Evolutionary conservation across 2,329 filamentous ascomycete genomes (phyloP).

Genomic region (Alternaria atra): DNA sequence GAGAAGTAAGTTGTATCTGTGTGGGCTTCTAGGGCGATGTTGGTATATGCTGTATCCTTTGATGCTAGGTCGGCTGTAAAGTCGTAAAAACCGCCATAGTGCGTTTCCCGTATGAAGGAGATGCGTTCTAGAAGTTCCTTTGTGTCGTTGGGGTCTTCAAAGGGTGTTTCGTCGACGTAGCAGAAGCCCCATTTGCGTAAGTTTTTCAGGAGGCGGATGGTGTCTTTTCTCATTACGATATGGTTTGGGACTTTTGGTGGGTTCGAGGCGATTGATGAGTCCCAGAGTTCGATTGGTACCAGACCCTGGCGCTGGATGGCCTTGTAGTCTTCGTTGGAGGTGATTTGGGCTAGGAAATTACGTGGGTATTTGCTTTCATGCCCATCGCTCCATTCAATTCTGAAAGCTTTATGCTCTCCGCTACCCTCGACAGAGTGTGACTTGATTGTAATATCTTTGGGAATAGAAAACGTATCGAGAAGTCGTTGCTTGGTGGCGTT

Average conservation of each 20-base stretch:
- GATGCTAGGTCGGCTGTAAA: slow-evolving; percentile 88
- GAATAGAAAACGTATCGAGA: slow-evolving; percentile 70
- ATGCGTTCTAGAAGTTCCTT: slow-evolving; percentile 80
- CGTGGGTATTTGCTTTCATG: slow-evolving; percentile 75
- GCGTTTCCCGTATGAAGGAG: slow-evolving; percentile 85
- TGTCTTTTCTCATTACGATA: slow-evolving; percentile 32
- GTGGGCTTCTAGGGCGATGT: slow-evolving; percentile 80
- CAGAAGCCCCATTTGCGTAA: slow-evolving; percentile 78
- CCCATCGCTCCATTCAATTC: slow-evolving; percentile 59
- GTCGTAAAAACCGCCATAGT: slow-evolving; percentile 88
- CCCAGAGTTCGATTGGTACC: slow-evolving; percentile 52
- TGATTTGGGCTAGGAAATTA: slow-evolving; percentile 63
- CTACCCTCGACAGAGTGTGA: slow-evolving; percentile 11
- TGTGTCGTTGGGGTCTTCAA: slow-evolving; percentile 63
- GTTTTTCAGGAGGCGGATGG: slow-evolving; percentile 64
- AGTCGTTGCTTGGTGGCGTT: slow-evolving; percentile 74
- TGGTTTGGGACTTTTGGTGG: slow-evolving; percentile 60
- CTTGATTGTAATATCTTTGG: slow-evolving; percentile 38
- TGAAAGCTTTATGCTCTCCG: slow-evolving; percentile 19
- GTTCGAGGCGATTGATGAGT: slow-evolving; percentile 29
- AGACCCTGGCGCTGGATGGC: slow-evolving; percentile 45
- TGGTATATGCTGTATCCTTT: slow-evolving; percentile 93
- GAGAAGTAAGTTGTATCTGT: slow-evolving; percentile 97
- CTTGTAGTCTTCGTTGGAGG: slow-evolving; percentile 50
- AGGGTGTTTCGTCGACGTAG: slow-evolving; percentile 76